These are phyloP conservation scores for Radiomyces spectabilis DNA, from an alignment of 192 early-diverging fungal species.

Conservation along the genomic window DNA sequence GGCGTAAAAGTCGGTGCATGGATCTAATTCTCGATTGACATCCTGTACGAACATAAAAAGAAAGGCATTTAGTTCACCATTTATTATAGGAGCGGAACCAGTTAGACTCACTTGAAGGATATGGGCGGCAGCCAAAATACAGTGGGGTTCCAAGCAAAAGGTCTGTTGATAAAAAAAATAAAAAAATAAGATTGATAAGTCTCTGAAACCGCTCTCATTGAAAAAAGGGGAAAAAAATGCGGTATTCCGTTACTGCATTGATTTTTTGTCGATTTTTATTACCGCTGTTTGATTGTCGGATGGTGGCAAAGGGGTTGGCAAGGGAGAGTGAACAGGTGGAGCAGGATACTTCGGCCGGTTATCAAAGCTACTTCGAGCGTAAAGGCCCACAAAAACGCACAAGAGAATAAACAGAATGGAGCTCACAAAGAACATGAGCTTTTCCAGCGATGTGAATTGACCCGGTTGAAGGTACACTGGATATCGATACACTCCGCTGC, in stretches of 20 bases:
- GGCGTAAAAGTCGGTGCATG: constrained; percentile 62
- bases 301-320: background rate
- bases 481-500: constrained; percentile 17
- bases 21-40: constrained; percentile 49
- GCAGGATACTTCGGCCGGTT: background rate
- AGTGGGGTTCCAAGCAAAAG: constrained; percentile 47
- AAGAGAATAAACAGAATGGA: constrained; percentile 15
- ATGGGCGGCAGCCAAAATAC: constrained; percentile 52
- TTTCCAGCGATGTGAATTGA: constrained; percentile 28
- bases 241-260: too few species aligned
- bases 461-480: constrained; percentile 21
- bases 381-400: constrained; percentile 27
- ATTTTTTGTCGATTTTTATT: too few species aligned
- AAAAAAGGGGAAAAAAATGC: too few species aligned
- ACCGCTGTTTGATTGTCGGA: background rate
- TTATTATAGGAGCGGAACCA: constrained; percentile 21
- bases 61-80: constrained; percentile 61
- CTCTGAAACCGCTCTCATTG: too few species aligned
- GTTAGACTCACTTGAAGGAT: constrained; percentile 39
- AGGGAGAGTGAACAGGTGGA: constrained; percentile 24
- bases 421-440: constrained; percentile 15
- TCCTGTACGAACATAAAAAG: constrained; percentile 59
- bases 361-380: constrained; percentile 18
- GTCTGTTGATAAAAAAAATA: constrained; percentile 3
- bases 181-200: too few species aligned